Evolutionary conservation across 208 protist species (phyloP), one percentile per base, ranked within the genome.

Genomic region (Vickermania ingenoplastis): DNA sequence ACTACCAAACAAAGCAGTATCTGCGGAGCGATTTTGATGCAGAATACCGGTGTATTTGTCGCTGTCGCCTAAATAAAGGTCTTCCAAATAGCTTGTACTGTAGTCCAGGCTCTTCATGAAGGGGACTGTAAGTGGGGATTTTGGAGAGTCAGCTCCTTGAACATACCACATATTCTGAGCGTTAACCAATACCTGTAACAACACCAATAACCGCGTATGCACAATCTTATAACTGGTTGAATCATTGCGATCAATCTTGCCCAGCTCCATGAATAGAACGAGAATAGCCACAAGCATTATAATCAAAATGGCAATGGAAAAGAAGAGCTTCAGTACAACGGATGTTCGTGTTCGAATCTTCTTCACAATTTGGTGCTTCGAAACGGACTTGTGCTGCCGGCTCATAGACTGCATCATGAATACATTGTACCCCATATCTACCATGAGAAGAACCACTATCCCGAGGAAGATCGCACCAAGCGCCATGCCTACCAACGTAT

Each of bases 131-230:
- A 41, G 27, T 3, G 61, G 53, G 7, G 61, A 65, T 4, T 49
- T n/a, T 61, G 17, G 27, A 13, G 5, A 4, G 3, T n/a, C n/a
- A n/a, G 4, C 13, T 30, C 11, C 24, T 5, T 17, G 55, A 28
- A 28, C 4, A 30, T 60, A 60, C 61, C 61, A 65, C 13, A 59
- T 29, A 13, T 61, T 14, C 29, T 65, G 61, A 13, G 53, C 61
- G 22, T 3, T 3, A 24, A 63, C n/a, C 11, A 53, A 21, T 13
- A 7, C n/a, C 29, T 48, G 13, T n/a, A 41, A 7, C 25, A 31
- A 36, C 36, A 67, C 3, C 41, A 67, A 11, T 7, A 25, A 55
- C 21, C 23, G 25, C 4, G 27, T 53, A 14, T 29, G 59, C 49
- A 7, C 23, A 41, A 22, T 45, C 36, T 45, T 45, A 17, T 45